Evolutionary conservation across 345 rosid genomes (phyloP).

Genomic region (Eucalyptus tenuipes): DNA sequence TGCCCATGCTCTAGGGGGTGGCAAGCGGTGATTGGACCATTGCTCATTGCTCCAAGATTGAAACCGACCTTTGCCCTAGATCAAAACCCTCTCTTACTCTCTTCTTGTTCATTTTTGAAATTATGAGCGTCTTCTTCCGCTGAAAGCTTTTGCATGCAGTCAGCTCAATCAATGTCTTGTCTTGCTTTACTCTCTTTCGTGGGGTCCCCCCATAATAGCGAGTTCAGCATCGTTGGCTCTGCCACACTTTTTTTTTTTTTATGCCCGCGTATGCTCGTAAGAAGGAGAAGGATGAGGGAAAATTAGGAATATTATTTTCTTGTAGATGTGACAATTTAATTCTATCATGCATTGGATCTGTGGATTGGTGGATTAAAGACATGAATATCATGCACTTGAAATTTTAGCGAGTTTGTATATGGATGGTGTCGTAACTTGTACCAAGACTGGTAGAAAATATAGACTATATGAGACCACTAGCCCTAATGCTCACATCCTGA

Average conservation of each 20-base stretch:
- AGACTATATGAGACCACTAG: not conserved
- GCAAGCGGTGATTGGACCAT: too few species aligned
- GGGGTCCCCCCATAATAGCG: too few species aligned
- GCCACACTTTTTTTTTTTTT: not conserved
- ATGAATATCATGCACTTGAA: not conserved
- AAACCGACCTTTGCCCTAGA: too few species aligned
- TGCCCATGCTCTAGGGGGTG: too few species aligned
- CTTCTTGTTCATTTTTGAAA: too few species aligned
- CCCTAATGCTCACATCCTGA: not conserved
- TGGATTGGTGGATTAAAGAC: not conserved
- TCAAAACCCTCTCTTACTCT: too few species aligned
- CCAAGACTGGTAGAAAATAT: not conserved
- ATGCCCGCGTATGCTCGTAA: not conserved
- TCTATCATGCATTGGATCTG: not conserved
- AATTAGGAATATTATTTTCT: not conserved
- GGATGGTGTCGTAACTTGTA: not conserved
- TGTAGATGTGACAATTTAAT: not conserved
- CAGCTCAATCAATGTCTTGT: too few species aligned
- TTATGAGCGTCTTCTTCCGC: too few species aligned
- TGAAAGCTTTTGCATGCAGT: too few species aligned
- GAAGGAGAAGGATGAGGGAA: not conserved
- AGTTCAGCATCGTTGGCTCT: too few species aligned
- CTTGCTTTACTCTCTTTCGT: too few species aligned
- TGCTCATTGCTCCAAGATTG: too few species aligned
- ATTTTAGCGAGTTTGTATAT: not conserved